A percentile compares a stretch with the other conserved stretches of the same genome.
Conservation (phyloP, 75 land plant genomes). For the Cryptomeria japonica region DNA sequence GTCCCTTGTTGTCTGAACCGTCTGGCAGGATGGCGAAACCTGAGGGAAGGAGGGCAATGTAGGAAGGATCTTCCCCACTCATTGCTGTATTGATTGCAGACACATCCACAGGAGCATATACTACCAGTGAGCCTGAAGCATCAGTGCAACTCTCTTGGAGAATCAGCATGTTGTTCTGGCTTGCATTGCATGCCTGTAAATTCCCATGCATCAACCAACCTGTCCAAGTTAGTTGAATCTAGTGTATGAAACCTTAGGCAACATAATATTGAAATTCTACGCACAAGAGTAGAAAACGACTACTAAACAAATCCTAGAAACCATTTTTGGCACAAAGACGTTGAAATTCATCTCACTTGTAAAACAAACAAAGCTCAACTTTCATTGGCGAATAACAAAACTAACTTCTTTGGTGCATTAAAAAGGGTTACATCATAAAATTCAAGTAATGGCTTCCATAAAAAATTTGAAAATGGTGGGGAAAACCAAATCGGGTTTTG, state of each 20-base stretch:
- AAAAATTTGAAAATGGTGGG: no score
- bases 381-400: no score
- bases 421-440: no score
- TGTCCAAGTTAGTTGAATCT: background rate
- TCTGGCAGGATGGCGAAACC: constrained; percentile 70
- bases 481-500: no score
- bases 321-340: no score
- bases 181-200: constrained; percentile 66
- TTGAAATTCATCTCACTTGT: no score
- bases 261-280: background rate
- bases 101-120: constrained; percentile 70
- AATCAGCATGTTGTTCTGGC: constrained; percentile 70
- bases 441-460: no score
- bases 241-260: background rate
- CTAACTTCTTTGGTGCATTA: no score
- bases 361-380: no score
- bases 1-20: constrained; percentile 8
- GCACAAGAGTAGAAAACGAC: background rate
- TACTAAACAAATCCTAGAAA: background rate
- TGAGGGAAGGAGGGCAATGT: constrained; percentile 72
- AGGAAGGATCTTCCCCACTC: constrained; percentile 69
- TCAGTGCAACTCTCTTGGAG: constrained; percentile 91
- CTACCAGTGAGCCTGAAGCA: constrained; percentile 61
- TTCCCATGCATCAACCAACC: background rate
- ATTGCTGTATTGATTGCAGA: constrained; percentile 64